phyloP scores from a whole-genome alignment of 192 early-diverging fungal species.

The Thamnidium elegans region DNA sequence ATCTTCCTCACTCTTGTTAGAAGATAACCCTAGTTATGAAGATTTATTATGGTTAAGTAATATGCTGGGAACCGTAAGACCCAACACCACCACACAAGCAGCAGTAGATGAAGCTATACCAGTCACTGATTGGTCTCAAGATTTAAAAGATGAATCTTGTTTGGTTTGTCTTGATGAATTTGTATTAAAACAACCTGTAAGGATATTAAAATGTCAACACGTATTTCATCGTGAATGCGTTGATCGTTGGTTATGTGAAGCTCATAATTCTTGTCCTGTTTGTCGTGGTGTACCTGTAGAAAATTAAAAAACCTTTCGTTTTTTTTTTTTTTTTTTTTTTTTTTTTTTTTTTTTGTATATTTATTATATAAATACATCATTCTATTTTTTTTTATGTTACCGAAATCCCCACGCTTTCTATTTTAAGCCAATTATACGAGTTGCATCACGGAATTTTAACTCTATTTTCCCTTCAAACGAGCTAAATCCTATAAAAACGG shows the following conservation, averaged over 20 bases:
- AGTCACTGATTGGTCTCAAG: constrained; percentile 12
- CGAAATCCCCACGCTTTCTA: background rate
- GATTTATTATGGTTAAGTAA: constrained; percentile 26
- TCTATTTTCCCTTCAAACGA: too few species aligned
- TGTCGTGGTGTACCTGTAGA: constrained; percentile 47
- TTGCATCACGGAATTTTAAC: too few species aligned
- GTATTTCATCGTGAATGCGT: constrained; percentile 55
- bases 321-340: background rate
- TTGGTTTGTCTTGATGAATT: constrained; percentile 53
- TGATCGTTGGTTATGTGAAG: constrained; percentile 51
- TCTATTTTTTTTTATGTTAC: background rate
- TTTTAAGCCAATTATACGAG: too few species aligned
- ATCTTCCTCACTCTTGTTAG: background rate
- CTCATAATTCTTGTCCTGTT: constrained; percentile 52
- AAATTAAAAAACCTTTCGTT: background rate
- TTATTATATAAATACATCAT: background rate
- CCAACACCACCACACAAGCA: constrained; percentile 18
- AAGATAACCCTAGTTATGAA: constrained; percentile 35
- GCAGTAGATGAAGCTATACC: constrained; percentile 25
- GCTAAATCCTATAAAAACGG: background rate
- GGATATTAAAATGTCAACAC: constrained; percentile 50
- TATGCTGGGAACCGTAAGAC: constrained; percentile 21
- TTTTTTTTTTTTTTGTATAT: too few species aligned
- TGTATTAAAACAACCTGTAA: constrained; percentile 42
- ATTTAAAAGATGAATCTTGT: constrained; percentile 36